Percentiles rank a stretch among this genome's conserved stretches.
Evolutionary conservation across 106 monocot species (phyloP).

Genomic region (Triglochin maritima): DNA sequence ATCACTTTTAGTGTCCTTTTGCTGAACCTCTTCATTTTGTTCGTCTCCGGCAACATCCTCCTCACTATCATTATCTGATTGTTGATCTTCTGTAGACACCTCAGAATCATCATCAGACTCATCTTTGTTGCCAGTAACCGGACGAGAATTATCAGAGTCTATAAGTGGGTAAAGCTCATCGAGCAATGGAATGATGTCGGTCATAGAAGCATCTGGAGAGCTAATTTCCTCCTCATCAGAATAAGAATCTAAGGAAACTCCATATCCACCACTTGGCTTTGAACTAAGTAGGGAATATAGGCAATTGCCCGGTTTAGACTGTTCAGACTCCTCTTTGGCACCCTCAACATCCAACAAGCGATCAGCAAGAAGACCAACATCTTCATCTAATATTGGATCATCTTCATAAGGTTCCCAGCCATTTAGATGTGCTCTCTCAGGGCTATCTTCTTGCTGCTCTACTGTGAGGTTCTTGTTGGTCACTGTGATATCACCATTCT

Average conservation of each 20-base stretch:
- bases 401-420: slow-evolving; percentile 14
- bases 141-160: slow-evolving; percentile 33
- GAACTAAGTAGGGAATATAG: slow-evolving; percentile 23
- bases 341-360: slow-evolving; percentile 3
- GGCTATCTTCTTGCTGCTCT: not conserved
- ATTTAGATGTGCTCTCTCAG: slow-evolving; percentile 13
- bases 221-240: slow-evolving; percentile 42
- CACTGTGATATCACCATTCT: slow-evolving; percentile 2
- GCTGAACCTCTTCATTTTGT: slow-evolving; percentile 22
- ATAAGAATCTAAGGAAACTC: slow-evolving; percentile 33
- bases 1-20: slow-evolving; percentile 34
- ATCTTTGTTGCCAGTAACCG: slow-evolving; percentile 17
- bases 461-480: not conserved
- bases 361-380: slow-evolving; percentile 2
- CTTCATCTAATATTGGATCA: slow-evolving; percentile 6
- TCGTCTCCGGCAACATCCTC: slow-evolving; percentile 21
- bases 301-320: slow-evolving; percentile 1
- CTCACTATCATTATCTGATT: slow-evolving; percentile 33
- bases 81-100: slow-evolving; percentile 14
- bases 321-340: slow-evolving; percentile 10
- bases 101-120: slow-evolving; percentile 26
- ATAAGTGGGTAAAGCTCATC: slow-evolving; percentile 76
- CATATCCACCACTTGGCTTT: slow-evolving; percentile 12
- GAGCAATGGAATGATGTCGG: slow-evolving; percentile 64
- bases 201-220: slow-evolving; percentile 49